Evolutionary conservation across 192 early-diverging fungal genomes (phyloP).

Genomic region (Podochytrium sp.): DNA sequence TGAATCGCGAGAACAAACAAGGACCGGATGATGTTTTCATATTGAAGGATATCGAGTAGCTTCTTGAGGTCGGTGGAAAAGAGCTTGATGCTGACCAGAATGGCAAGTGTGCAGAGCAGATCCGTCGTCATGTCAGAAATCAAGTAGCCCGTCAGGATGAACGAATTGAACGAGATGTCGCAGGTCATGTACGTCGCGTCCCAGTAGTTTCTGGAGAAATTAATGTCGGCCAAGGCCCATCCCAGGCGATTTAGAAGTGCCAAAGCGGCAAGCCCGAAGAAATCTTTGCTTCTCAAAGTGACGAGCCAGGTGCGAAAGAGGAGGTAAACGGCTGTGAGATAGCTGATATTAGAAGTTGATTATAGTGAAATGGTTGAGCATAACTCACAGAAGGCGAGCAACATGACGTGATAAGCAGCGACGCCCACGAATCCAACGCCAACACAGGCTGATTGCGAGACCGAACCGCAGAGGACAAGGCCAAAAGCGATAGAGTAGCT

Average conservation of each 20-base stretch:
- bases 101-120: conserved; percentile 2
- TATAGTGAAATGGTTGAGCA: neutral
- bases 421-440: neutral
- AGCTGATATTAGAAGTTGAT: neutral
- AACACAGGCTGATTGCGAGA: neutral
- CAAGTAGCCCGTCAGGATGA: neutral
- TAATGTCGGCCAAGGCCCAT: neutral
- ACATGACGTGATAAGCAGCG: neutral
- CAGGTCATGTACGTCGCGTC: neutral
- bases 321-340: neutral
- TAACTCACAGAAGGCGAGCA: conserved; percentile 2
- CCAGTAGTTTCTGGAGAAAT: neutral
- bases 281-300: neutral
- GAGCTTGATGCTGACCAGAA: neutral
- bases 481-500: neutral
- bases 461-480: neutral
- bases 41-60: neutral
- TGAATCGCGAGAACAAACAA: neutral
- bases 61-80: neutral
- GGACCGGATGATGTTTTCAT: conserved; percentile 1
- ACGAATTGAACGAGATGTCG: neutral
- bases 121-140: neutral
- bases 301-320: conserved; percentile 1
- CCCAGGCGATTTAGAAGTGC: neutral
- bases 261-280: neutral